Evolutionary conservation across 768 basidiomycete species (phyloP), one percentile per base, ranked within the genome.

Genomic region (Peribolospora baueri): DNA sequence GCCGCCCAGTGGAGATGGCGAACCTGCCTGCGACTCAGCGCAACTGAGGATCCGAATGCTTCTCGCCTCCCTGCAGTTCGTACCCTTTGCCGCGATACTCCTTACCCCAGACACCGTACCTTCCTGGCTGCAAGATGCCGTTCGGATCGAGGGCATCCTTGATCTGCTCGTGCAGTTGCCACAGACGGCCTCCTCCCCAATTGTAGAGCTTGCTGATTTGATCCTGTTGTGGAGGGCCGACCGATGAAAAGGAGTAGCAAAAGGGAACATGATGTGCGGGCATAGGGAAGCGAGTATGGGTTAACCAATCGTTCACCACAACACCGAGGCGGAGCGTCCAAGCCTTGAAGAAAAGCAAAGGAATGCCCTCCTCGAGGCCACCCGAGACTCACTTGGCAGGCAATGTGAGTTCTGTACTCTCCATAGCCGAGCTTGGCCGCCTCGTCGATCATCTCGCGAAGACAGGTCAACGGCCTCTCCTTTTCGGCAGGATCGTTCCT

Each of bases 71-170:
- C 25, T 25, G 25, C 25, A 50, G 49, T 11, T 55, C 48, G 7
- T 13, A 43, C 6, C 54, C 54, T 36, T 50, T 50, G 5, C 51
- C 55, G 43, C 55, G 50, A 46, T 46, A 56, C 39, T 41, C 39
- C 38, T 14, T 13, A 7, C 50, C 50, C 55, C 55, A 56, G 36
- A 56, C 43, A 6, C 55, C 55, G 36, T 42, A 45, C 8, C 49
- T 38, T 42, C 55, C 55, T 5, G 55, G 55, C 8, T 38, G 38
- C 45, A 56, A 48, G 51, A 56, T 56, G 3, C 55, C 55, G 14
- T 52, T 52, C 11, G 55, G 55, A 51, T 56, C 55, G 7, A 56
- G 51, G 1, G 50, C 13, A 25, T 56, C 55, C 55, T 56, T 56
- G 49, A 56, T 46, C 51, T 45, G 13, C 50, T 52, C 51, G 55